Conservation (phyloP, 108 stramenopile genomes). For the Bacterosira constricta region DNA sequence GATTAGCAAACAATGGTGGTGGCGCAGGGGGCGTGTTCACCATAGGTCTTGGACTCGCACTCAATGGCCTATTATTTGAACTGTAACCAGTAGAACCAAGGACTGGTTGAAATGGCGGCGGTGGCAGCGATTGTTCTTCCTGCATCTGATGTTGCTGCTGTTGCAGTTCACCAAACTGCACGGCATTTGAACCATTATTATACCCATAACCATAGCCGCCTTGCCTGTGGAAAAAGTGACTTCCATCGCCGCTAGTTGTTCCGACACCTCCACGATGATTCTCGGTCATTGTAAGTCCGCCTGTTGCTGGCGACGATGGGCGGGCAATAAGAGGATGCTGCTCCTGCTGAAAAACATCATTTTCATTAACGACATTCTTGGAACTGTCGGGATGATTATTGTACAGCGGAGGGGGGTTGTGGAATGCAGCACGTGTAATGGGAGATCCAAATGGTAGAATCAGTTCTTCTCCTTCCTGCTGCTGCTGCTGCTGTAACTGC, state of each 20-base stretch:
- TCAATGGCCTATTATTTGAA: no score
- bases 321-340: no score
- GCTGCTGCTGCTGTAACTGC: neutral
- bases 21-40: no score
- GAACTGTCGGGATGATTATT: neutral
- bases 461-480: neutral
- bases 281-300: no score
- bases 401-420: slow-evolving; percentile 34
- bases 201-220: slow-evolving; percentile 51
- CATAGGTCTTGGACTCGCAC: no score
- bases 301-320: neutral
- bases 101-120: neutral
- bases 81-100: no score
- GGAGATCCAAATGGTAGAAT: slow-evolving; percentile 23
- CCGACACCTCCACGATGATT: no score
- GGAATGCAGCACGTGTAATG: slow-evolving; percentile 45
- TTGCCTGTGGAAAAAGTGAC: slow-evolving; percentile 32
- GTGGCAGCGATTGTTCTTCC: neutral
- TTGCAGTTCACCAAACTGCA: slow-evolving; percentile 4
- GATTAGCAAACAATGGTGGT: no score
- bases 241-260: neutral
- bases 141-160: neutral
- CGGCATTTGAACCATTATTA: slow-evolving; percentile 42
- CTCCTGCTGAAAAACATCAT: neutral
- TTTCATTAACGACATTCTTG: no score